phyloP scores from a whole-genome alignment of 768 basidiomycete genomes.

The Lactarius quietus region DNA sequence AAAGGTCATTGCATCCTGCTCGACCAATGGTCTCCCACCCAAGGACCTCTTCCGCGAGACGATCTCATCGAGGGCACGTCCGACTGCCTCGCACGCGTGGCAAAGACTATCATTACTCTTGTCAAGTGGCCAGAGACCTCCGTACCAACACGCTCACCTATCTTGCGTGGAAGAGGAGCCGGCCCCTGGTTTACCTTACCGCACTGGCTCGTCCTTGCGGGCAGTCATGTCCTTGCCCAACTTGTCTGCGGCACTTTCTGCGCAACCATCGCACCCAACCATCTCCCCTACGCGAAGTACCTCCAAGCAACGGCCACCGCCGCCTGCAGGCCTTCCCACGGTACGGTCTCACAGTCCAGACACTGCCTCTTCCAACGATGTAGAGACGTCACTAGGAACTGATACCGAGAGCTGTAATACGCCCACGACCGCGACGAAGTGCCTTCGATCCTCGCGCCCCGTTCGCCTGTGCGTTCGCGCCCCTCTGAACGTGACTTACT shows the following conservation, averaged over 20 bases:
- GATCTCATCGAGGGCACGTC: too few species aligned
- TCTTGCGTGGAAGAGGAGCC: slow-evolving; percentile 39
- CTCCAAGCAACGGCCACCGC: slow-evolving; percentile 18
- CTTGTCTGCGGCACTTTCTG: slow-evolving; percentile 36
- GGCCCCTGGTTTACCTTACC: not conserved
- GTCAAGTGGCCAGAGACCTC: slow-evolving; percentile 61
- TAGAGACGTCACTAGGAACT: slow-evolving; percentile 31
- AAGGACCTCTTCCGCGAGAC: too few species aligned
- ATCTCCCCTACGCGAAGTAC: slow-evolving; percentile 25
- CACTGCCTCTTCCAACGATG: slow-evolving; percentile 21
- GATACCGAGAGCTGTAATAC: slow-evolving; percentile 26
- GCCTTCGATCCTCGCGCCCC: slow-evolving; percentile 38
- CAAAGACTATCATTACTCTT: too few species aligned
- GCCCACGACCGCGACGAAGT: slow-evolving; percentile 36
- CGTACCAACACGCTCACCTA: slow-evolving; percentile 42
- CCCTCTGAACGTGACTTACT: slow-evolving; percentile 26
- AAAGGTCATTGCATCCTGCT: slow-evolving; percentile 73
- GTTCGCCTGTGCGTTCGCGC: slow-evolving; percentile 50
- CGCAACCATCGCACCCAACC: not conserved
- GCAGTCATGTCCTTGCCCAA: slow-evolving; percentile 71
- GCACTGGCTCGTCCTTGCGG: too few species aligned
- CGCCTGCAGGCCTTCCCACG: slow-evolving; percentile 21
- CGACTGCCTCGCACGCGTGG: too few species aligned
- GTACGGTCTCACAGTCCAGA: too few species aligned
- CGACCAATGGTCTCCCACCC: too few species aligned